Percentiles rank a stretch among this genome's conserved stretches.
Evolutionary conservation across 495 filamentous ascomycete genomes (phyloP).

Genomic region (Xylaria bambusicola): DNA sequence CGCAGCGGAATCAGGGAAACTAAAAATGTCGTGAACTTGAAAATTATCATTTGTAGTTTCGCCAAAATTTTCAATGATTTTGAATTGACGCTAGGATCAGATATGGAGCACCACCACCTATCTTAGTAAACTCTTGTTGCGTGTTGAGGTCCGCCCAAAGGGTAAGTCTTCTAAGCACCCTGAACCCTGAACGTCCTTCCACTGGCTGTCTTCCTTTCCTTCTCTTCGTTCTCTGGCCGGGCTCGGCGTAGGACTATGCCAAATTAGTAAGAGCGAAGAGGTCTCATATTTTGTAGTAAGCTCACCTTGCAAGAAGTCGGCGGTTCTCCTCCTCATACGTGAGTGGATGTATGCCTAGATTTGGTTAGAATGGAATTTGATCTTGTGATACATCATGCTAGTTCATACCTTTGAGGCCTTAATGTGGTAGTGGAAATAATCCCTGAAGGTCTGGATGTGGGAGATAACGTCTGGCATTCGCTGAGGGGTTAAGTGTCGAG

Average conservation of each 20-base stretch:
- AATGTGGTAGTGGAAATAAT: constrained; percentile 99
- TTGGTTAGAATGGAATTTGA: constrained; percentile 11
- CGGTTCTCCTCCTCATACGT: constrained; percentile 93
- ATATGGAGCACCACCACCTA: background rate
- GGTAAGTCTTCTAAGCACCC: constrained; percentile 22
- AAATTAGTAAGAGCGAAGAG: constrained; percentile 4
- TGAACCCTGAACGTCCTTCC: constrained; percentile 86
- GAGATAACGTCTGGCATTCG: constrained; percentile 92
- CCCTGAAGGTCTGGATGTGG: constrained; percentile 98
- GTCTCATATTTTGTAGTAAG: constrained; percentile 32
- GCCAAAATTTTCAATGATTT: too few species aligned
- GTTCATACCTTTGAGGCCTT: constrained; percentile 85
- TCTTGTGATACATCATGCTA: background rate
- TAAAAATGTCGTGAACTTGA: too few species aligned
- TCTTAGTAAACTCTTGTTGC: background rate
- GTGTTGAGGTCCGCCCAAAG: background rate
- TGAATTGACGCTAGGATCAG: too few species aligned
- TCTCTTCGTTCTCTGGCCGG: constrained; percentile 91
- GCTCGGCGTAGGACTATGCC: constrained; percentile 81
- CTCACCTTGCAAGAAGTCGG: constrained; percentile 94
- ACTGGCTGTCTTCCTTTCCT: constrained; percentile 96
- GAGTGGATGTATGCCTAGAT: constrained; percentile 92
- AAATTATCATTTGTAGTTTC: too few species aligned
- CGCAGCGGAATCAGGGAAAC: too few species aligned
- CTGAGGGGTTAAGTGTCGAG: constrained; percentile 86